phyloP scores from a whole-genome alignment of 257 asterid genomes.

The Solanum clarkiae region DNA sequence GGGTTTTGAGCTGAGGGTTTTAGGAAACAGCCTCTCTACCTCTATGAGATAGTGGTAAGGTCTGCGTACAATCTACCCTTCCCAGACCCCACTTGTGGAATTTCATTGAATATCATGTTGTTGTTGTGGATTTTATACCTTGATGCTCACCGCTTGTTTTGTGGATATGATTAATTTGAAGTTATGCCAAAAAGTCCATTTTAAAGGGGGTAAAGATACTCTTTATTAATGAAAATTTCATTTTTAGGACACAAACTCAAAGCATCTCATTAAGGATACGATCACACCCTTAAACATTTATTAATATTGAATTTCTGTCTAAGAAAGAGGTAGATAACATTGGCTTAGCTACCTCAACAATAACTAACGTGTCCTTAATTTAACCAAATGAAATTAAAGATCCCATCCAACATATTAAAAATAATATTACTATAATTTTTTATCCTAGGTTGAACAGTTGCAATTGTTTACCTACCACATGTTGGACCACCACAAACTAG shows the following conservation, averaged over 20 bases:
- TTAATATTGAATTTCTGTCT: too few species aligned
- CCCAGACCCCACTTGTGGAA: too few species aligned
- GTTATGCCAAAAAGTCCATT: background rate
- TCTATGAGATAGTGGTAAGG: too few species aligned
- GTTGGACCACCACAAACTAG: background rate
- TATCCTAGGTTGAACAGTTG: background rate
- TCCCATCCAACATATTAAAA: background rate
- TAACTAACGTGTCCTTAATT: background rate
- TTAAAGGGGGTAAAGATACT: background rate
- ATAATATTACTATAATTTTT: background rate
- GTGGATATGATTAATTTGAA: background rate
- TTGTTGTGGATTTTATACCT: too few species aligned
- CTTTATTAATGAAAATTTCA: background rate
- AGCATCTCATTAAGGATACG: too few species aligned
- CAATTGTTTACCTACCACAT: background rate
- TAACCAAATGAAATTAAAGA: background rate
- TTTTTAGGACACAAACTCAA: background rate
- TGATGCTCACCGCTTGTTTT: too few species aligned
- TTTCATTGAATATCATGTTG: too few species aligned
- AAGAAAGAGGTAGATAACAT: background rate
- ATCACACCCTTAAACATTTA: too few species aligned
- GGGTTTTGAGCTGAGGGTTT: too few species aligned
- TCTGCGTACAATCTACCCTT: too few species aligned
- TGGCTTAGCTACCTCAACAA: background rate
- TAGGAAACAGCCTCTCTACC: too few species aligned